Percentiles rank a stretch among this genome's conserved stretches.
These are phyloP conservation scores for Magnaporthales sp. DNA, from an alignment of 2,329 filamentous ascomycete genomes.

Conservation along the genomic window DNA sequence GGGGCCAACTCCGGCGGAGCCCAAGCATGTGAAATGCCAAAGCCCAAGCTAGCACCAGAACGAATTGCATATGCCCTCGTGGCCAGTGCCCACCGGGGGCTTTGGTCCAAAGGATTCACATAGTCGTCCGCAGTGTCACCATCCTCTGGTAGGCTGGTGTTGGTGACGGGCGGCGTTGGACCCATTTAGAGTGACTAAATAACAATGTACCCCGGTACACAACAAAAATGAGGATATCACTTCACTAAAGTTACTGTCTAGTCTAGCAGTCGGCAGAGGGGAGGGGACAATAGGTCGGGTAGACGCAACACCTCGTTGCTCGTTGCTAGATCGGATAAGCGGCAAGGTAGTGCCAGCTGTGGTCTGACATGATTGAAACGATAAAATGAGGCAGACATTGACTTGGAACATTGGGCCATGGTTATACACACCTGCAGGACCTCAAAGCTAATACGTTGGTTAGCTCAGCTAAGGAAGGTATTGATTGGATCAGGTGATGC, in stretches of 20 bases:
- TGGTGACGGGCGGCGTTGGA: neutral
- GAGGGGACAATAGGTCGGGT: neutral
- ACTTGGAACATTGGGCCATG: neutral
- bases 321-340: neutral
- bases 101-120: slow-evolving; percentile 15
- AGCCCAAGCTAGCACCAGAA: slow-evolving; percentile 13
- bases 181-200: neutral
- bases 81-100: slow-evolving; percentile 17
- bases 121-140: slow-evolving; percentile 10
- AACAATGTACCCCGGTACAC: neutral
- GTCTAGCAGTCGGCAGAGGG: neutral
- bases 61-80: slow-evolving; percentile 17
- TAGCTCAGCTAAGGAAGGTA: too few species aligned
- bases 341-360: neutral
- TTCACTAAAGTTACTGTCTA: neutral
- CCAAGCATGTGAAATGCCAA: slow-evolving; percentile 10
- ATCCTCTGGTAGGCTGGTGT: neutral
- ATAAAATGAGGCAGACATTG: neutral
- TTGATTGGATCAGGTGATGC: neutral
- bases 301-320: neutral
- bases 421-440: too few species aligned
- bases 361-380: neutral
- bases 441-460: too few species aligned
- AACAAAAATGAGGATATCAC: neutral
- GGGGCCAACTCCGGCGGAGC: slow-evolving; percentile 7